These are phyloP conservation scores for Microbotryomycetes sp. DNA, from an alignment of 1,284 basidiomycete genomes.

Conservation along the genomic window DNA sequence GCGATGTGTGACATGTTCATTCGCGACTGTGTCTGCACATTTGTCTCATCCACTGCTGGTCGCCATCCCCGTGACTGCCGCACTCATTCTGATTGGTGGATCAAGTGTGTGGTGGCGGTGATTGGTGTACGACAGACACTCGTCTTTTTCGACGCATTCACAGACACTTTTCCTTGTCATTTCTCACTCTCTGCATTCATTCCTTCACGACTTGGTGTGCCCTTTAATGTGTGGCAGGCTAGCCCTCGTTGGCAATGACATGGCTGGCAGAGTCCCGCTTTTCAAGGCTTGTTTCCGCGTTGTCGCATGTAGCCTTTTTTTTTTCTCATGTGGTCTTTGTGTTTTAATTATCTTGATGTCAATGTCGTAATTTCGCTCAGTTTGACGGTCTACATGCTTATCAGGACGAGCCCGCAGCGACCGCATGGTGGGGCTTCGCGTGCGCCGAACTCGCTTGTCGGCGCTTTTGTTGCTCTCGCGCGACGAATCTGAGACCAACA, in stretches of 20 bases:
- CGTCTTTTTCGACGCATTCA: background rate
- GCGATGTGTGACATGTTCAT: constrained; percentile 28
- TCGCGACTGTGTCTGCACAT: constrained; percentile 12
- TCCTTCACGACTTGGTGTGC: background rate
- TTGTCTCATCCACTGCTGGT: constrained; percentile 17
- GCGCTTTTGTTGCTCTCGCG: too few species aligned
- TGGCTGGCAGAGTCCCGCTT: background rate
- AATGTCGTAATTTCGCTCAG: too few species aligned
- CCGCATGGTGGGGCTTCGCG: too few species aligned
- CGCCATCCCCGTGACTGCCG: constrained; percentile 26
- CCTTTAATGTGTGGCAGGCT: too few species aligned
- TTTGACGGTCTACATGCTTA: too few species aligned
- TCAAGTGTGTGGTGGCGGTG: constrained; percentile 27
- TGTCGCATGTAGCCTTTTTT: background rate
- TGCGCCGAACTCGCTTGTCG: too few species aligned
- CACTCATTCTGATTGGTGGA: constrained; percentile 28
- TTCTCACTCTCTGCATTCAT: background rate
- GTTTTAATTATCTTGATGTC: too few species aligned
- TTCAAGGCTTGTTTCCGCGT: background rate
- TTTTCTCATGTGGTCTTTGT: too few species aligned
- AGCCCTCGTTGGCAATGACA: background rate
- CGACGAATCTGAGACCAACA: too few species aligned
- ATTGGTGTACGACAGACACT: too few species aligned
- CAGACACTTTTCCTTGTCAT: constrained; percentile 1
- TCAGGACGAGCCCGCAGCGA: too few species aligned